These are phyloP conservation scores for Oryza officinalis DNA, from an alignment of 176 grass and related monocot genomes.

Conservation along the genomic window DNA sequence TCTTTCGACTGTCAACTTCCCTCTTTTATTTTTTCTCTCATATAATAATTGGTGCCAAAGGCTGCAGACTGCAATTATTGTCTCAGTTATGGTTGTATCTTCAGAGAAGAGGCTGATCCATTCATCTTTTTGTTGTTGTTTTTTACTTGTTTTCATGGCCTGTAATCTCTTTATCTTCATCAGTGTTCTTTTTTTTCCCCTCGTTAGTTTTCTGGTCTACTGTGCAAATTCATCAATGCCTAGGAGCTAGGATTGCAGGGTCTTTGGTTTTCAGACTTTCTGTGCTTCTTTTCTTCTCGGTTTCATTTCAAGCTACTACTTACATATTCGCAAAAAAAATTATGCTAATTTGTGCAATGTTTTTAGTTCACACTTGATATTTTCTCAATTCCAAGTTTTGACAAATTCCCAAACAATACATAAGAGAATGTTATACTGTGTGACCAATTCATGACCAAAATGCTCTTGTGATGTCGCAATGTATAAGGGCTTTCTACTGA, in stretches of 20 bases:
- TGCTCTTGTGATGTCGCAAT: conserved; percentile 1
- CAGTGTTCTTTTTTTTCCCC: not conserved
- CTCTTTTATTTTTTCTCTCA: not conserved
- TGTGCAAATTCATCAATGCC: not conserved
- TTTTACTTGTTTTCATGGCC: not conserved
- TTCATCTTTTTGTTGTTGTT: not conserved
- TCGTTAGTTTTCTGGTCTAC: not conserved
- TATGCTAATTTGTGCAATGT: not conserved
- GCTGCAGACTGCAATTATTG: not conserved
- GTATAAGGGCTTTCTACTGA: conserved; percentile 14
- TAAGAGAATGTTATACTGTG: not conserved
- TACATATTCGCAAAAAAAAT: not conserved
- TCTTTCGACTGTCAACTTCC: not conserved
- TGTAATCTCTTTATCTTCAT: not conserved
- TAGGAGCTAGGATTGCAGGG: not conserved
- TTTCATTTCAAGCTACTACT: not conserved
- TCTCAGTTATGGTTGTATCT: not conserved
- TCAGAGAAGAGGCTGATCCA: not conserved
- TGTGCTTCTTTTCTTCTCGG: too few relatives aligned
- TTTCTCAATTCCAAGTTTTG: conserved; percentile 10
- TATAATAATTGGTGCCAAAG: conserved; percentile 2
- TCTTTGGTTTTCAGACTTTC: too few relatives aligned
- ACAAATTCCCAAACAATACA: conserved; percentile 11
- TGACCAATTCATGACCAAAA: conserved; percentile 18
- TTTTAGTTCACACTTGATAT: conserved; percentile 16